Evolutionary conservation across 1,139 yeast species (phyloP), one percentile per base, ranked within the genome.

Genomic region (Taphrina deformans): DNA sequence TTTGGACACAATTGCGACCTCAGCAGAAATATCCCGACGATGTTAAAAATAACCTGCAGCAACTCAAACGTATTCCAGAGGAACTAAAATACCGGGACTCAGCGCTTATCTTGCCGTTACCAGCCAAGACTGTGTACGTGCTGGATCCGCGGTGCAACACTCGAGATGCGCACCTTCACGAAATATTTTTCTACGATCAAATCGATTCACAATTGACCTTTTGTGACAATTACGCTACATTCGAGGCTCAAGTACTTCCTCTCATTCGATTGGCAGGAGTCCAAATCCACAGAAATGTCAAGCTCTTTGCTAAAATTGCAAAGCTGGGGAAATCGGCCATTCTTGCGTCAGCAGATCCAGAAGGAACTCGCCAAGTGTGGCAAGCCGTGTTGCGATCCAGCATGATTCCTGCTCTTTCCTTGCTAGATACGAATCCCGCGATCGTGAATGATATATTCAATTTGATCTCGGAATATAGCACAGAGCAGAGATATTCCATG

Each of bases 401-500:
- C 70, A 78, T 93, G 1, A 81, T 89, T 55, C 96, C 96, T 0
- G 80, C 87, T 0, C 78, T 89, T 31, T 81, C 93, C 0, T 75
- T 85, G 14, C 74, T 87, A 1, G 82, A 79, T 33, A 83, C 83
- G 16, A 87, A 88, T 70, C 83, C 91, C 1, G 80, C 86, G 9
- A 82, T 84, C 0, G 81, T 87, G 10, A 84, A 85, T 67, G 86
- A 83, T 68, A 83, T 89, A 0, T 90, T 77, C 72, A 75, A 78
- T 5, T 72, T 91, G 0, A 74, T 93, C 68, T 75, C 80, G 14
- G 71, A 74, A 48, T 90, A 82, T 71, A 79, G 89, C 0, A 74
- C 83, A 44, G 88, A 87, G 67, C 82, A 82, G 66, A 80, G 99
- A 59, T 93, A 84, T 74, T 84, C 88, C 65, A 76, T 93, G 27